Base-by-base conservation (phyloP, 805 yeast species). In the Candida stauntonica region DNA sequence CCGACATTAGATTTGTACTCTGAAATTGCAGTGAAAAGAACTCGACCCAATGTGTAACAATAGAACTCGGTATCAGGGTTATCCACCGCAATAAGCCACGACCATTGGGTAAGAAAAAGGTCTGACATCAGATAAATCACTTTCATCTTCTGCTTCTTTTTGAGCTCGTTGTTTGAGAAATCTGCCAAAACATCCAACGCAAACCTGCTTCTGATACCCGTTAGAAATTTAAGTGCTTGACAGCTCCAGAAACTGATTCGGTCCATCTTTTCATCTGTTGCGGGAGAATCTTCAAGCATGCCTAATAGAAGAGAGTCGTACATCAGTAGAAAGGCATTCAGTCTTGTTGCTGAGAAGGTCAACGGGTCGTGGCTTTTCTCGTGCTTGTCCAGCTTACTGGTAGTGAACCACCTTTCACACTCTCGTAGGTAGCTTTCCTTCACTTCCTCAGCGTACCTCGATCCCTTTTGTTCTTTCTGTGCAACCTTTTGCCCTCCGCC, bases 11-110 rank as follows among this genome's bases (percentile, higher is more conserved):
- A n/a, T 17, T 37, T 45, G 20, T 34, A 35, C n/a, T 46, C 43
- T 5, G 46, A 31, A 13, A 31, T 33, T 5, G 43, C 39, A 4
- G 49, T 46, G 21, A 41, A 43, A 6, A 39, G 34, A 1, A 46
- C 38, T 14, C 52, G 54, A 3, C 40, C 37, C 5, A 37, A 30
- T 1, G 57, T 39, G 31, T 41, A 55, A 23, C 42, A 38, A 26
- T 47, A 52, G 20, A 48, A 18, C 12, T 50, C 52, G 2, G 46
- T 26, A 2, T n/a, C 33, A 3, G 50, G 54, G 19, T 51, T 50
- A 39, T 55, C 58, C 4, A 50, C 24, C 2, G 60, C 58, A 17
- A 55, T 35, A 24, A 41, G 50, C 60, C 60, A 55, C 2, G 46
- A 35, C 54, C 56, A 52, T 16, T 51, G 50, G 6, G 47, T 36